Evolutionary conservation across 2,329 filamentous ascomycete species (phyloP), one percentile per base, ranked within the genome.

Genomic region (Fusarium multiceps): DNA sequence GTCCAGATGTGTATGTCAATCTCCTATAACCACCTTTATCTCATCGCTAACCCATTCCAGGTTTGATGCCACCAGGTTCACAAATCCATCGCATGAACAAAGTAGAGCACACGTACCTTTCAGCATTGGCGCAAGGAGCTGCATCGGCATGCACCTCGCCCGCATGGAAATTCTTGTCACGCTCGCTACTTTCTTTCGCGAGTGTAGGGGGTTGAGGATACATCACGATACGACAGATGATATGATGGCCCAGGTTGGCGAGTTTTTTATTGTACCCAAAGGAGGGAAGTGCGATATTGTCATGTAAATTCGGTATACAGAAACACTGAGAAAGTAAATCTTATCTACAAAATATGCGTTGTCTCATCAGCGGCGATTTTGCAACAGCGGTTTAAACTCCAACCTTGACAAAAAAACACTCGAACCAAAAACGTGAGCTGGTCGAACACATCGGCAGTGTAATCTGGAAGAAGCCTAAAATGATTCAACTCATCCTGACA

Each of bases 41-140:
- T 21, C 9, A 8, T 3, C 7, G 2, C 30, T 64, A 0, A 58
- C 25, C 3, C 7, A 4, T 16, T 0, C 2, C 1, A 64, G 61
- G 27, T 64, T 64, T 6, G n/a, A 41, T 12, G 28, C 30, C 1
- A 28, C 25, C 2, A 43, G 61, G 2, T 59, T 64, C 3, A 12
- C 46, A 0, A 41, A 18, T 1, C 45, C 45, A 16, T 46, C 59
- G 0, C 16, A 30, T 3, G 59, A 46, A 10, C 55, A 64, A 11
- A 30, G 20, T n/a, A 48, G 30, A 23, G 59, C 61, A 1, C 61
- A 64, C 6, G 45, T 64, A 4, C 59, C 59, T 6, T 64, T 64
- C 4, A 64, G 40, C 5, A 50, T 64, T 4, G 59, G 51, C 2
- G 40, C 61, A 1, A 25, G 61, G 10, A 58, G 61, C 7, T 64